Conservation (phyloP, 1,139 yeast species). For the Lodderomyces pseudojiufengensis region DNA sequence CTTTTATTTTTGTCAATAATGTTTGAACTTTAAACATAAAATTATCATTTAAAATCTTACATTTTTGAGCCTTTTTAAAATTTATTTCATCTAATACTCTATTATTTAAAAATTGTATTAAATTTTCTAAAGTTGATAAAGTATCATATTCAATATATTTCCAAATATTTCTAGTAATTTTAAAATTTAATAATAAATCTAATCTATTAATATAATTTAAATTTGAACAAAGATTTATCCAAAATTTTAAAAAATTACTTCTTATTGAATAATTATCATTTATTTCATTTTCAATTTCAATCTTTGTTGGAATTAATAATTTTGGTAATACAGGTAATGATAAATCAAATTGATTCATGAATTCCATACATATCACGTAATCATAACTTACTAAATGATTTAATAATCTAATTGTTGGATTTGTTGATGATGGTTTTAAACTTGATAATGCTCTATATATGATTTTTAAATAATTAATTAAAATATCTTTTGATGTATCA, state of each 20-base stretch:
- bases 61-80: conserved; percentile 66
- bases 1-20: conserved; percentile 26
- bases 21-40: conserved; percentile 57
- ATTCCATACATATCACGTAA: conserved; percentile 51
- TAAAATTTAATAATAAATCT: conserved; percentile 56
- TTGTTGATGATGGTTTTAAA: conserved; percentile 55
- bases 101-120: conserved; percentile 47
- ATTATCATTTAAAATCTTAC: conserved; percentile 76
- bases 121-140: conserved; percentile 31
- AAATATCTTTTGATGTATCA: conserved; percentile 46
- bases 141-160: conserved; percentile 62
- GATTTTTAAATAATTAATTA: conserved; percentile 56
- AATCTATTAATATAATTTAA: conserved; percentile 55
- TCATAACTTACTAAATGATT: conserved; percentile 48
- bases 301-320: conserved; percentile 52
- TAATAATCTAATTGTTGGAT: conserved; percentile 57
- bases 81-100: conserved; percentile 56
- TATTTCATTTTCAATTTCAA: conserved; percentile 30
- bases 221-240: conserved; percentile 49
- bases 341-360: conserved; percentile 67
- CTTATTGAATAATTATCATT: conserved; percentile 47
- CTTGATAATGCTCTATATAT: conserved; percentile 67
- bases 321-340: conserved; percentile 59
- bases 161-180: conserved; percentile 61
- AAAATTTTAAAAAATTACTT: conserved; percentile 55